Base-by-base conservation (phyloP, 225 moss, liverwort and hornwort genomes). In the Pseudisothecium myosuroides region DNA sequence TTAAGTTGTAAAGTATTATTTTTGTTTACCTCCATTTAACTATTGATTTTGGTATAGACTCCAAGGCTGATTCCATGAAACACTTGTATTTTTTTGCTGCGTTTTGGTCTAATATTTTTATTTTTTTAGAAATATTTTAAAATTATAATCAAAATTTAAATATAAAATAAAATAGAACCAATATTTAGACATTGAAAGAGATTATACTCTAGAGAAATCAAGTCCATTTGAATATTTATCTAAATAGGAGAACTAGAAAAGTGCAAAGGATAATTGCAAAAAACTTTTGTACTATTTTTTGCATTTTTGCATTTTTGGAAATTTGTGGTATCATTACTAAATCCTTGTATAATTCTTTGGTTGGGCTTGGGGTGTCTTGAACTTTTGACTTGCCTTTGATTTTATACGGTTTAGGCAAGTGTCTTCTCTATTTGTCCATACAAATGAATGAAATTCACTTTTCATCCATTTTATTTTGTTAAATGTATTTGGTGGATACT, bases 381-480 rank as follows among this genome's bases (percentile, higher is more conserved):
- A 1, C 1, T 1, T n/a, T 12, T 1, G 6, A 36, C 22, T 67
- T 68, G 3, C 12, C n/a, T 3, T 68, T 22, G 17, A n/a, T 12
- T 37, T 37, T 67, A 0, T 67, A 0, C 1, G 3, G 0, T 12
- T 37, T 68, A 22, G 3, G 4, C 1, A 7, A 1, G 2, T 20
- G 6, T 36, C 36, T 0, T 66, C 11, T 37, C 4, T n/a, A n/a
- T 68, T 21, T n/a, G 2, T 68, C 22, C 7, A 11, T 12, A 3
- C 22, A n/a, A 37, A 68, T 2, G 0, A 36, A 66, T n/a, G 2
- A 21, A n/a, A n/a, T 68, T 11, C 17, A 12, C 12, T 37, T 12
- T n/a, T n/a, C 12, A 31, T 68, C 67, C 4, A 22, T n/a, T 22
- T 22, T 12, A 6, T 19, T 66, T 37, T 11, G 1, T 5, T 11